Evolutionary conservation across 208 protist genomes (phyloP).

Genomic region (Trichomonas tenax): DNA sequence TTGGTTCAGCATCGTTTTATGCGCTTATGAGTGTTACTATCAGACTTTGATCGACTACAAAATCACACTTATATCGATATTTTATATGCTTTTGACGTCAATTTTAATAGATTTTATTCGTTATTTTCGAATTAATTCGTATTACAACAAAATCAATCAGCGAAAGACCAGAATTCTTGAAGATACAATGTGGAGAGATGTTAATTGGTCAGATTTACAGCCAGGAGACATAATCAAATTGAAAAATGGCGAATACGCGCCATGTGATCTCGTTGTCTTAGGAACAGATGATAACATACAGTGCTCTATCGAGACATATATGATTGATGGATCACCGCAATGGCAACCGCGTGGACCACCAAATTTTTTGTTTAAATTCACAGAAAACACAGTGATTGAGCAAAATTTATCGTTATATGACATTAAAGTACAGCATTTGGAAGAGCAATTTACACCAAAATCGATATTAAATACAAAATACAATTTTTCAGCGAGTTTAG

Average conservation of each 20-base stretch:
- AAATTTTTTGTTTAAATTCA: neutral
- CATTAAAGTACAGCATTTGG: neutral
- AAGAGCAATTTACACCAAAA: neutral
- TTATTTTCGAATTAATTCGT: neutral
- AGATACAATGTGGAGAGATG: neutral
- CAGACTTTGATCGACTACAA: neutral
- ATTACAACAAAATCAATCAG: neutral
- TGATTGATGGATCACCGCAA: slow-evolving; percentile 2
- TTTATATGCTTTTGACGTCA: neutral
- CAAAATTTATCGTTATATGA: neutral
- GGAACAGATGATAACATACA: neutral
- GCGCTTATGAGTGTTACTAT: neutral
- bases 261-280: neutral
- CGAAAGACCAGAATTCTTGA: neutral
- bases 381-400: neutral
- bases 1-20: neutral
- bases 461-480: neutral
- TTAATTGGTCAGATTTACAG: neutral
- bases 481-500: neutral
- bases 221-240: neutral
- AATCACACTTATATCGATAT: neutral
- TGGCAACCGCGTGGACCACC: neutral
- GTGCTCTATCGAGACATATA: neutral
- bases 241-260: neutral
- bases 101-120: neutral